These are phyloP conservation scores for Coemansia linderi DNA, from an alignment of 371 early-diverging fungal genomes.

Conservation along the genomic window DNA sequence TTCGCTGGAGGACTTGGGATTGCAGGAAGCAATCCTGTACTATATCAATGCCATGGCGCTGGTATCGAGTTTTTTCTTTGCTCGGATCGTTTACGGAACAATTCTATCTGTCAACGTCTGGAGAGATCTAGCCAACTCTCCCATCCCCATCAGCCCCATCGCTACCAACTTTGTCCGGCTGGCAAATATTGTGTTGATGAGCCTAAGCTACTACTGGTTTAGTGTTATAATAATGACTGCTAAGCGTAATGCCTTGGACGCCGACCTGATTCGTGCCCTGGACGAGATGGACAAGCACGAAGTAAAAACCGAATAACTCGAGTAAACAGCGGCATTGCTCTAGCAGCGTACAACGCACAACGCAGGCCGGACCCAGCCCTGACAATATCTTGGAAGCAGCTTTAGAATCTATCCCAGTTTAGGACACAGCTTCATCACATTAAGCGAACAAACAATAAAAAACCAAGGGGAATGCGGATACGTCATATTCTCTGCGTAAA, in stretches of 20 bases:
- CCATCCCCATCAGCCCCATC: conserved; percentile 29
- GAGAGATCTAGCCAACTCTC: conserved; percentile 34
- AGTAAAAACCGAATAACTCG: conserved; percentile 8
- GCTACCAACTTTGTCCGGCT: conserved; percentile 22
- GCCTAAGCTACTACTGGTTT: conserved; percentile 51
- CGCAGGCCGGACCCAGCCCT: too few species aligned
- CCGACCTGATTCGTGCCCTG: conserved; percentile 41
- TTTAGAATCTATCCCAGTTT: too few species aligned
- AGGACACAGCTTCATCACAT: too few species aligned
- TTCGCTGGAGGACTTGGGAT: conserved; percentile 74
- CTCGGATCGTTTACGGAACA: conserved; percentile 66
- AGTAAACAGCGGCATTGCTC: neutral
- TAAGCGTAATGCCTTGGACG: conserved; percentile 43
- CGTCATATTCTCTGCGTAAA: too few species aligned
- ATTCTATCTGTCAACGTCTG: conserved; percentile 46
- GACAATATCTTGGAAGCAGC: too few species aligned
- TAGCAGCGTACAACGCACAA: too few species aligned
- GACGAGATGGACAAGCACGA: conserved; percentile 35
- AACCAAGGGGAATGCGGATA: too few species aligned
- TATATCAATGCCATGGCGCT: conserved; percentile 78
- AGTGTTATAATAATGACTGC: conserved; percentile 40
- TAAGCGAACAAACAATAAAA: too few species aligned
- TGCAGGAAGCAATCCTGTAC: conserved; percentile 74
- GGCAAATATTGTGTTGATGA: conserved; percentile 28
- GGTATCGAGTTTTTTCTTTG: conserved; percentile 74